phyloP scores from a whole-genome alignment of 148 eudicot genomes.

The Diospyros kaki region DNA sequence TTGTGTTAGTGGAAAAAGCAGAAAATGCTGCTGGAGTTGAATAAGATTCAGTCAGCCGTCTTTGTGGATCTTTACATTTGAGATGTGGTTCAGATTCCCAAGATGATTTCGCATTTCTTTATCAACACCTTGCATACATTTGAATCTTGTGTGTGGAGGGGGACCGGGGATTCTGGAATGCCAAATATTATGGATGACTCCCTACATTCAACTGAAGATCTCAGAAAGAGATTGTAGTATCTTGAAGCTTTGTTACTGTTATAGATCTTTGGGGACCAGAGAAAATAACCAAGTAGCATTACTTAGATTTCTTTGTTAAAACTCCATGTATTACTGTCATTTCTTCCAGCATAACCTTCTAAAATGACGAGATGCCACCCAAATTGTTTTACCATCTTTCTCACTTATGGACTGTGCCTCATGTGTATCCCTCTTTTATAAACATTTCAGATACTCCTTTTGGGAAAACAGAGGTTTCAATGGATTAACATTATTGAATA shows the following conservation, averaged over 20 bases:
- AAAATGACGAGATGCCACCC: neutral
- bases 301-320: too few relatives aligned
- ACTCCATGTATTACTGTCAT: neutral
- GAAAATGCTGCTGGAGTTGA: neutral
- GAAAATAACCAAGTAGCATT: neutral
- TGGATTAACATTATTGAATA: neutral
- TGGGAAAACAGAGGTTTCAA: neutral
- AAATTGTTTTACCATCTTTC: neutral
- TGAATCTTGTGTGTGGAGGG: neutral
- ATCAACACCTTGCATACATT: too few relatives aligned
- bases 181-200: neutral
- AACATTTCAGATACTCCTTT: too few relatives aligned
- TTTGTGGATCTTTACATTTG: neutral
- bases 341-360: conserved; percentile 1
- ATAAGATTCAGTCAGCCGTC: neutral
- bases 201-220: too few relatives aligned
- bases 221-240: neutral
- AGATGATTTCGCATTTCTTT: neutral
- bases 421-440: too few relatives aligned
- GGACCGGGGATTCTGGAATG: neutral
- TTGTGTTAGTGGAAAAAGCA: neutral
- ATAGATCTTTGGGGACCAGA: neutral
- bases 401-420: too few relatives aligned
- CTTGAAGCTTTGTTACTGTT: neutral
- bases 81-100: neutral